A percentile compares a stretch with the other conserved stretches of the same genome.
Conservation (phyloP, 208 protist genomes). For the Crithidia fasciculata region DNA sequence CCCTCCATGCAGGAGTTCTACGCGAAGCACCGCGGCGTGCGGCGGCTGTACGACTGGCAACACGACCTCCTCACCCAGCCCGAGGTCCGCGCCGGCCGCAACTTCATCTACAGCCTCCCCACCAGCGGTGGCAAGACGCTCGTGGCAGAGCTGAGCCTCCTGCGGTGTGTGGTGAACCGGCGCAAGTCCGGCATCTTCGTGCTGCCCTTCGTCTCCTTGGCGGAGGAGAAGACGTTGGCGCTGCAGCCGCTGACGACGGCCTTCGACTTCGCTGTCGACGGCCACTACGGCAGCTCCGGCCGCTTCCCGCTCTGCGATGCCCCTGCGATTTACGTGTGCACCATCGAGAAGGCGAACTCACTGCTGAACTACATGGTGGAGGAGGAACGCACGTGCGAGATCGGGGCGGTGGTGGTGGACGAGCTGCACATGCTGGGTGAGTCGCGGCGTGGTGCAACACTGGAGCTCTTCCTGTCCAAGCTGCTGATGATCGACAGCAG, state of each 20-base stretch:
- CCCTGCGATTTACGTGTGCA: slow-evolving; percentile 83
- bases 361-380: slow-evolving; percentile 88
- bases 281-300: slow-evolving; percentile 79
- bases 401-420: slow-evolving; percentile 92
- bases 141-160: slow-evolving; percentile 93
- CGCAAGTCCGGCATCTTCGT: slow-evolving; percentile 87
- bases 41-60: slow-evolving; percentile 87
- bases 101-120: slow-evolving; percentile 90
- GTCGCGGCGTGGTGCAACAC: slow-evolving; percentile 66
- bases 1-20: slow-evolving; percentile 47
- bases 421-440: slow-evolving; percentile 96
- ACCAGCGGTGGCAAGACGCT: slow-evolving; percentile 95
- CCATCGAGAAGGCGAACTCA: slow-evolving; percentile 94
- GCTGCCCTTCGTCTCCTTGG: slow-evolving; percentile 93
- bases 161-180: slow-evolving; percentile 76
- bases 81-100: slow-evolving; percentile 61
- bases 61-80: slow-evolving; percentile 68
- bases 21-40: slow-evolving; percentile 45
- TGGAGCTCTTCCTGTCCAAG: slow-evolving; percentile 92
- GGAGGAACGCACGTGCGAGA: slow-evolving; percentile 55
- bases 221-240: slow-evolving; percentile 88
- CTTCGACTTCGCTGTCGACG: slow-evolving; percentile 84
- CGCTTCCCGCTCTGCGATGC: slow-evolving; percentile 61
- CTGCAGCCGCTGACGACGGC: slow-evolving; percentile 61
- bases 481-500: slow-evolving; percentile 48